Evolutionary conservation across 2,329 filamentous ascomycete genomes (phyloP).

Genomic region (Aspergillus sp.): DNA sequence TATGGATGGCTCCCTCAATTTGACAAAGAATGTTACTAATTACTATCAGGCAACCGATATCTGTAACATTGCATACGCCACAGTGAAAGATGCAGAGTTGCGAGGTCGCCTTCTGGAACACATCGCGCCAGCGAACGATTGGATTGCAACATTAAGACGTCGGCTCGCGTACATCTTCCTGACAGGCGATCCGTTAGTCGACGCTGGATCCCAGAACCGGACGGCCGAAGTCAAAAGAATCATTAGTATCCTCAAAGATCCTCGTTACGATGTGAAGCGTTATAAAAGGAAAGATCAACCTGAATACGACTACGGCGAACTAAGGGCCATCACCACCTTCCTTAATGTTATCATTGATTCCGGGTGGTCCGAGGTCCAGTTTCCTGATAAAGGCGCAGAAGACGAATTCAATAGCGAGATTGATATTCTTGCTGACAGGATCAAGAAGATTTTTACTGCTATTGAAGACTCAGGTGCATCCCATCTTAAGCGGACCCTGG

Average conservation of each 20-base stretch:
- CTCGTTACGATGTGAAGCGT: slow-evolving; percentile 33
- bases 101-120: slow-evolving; percentile 43
- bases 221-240: slow-evolving; percentile 34
- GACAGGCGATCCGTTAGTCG: slow-evolving; percentile 24
- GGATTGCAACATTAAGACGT: slow-evolving; percentile 41
- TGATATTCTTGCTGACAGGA: slow-evolving; percentile 62
- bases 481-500: slow-evolving; percentile 70
- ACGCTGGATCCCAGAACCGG: slow-evolving; percentile 26
- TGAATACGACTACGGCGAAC: slow-evolving; percentile 62
- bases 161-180: slow-evolving; percentile 41
- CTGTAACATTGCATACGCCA: slow-evolving; percentile 28
- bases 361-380: slow-evolving; percentile 44
- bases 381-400: slow-evolving; percentile 37
- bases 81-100: slow-evolving; percentile 38
- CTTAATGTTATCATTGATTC: slow-evolving; percentile 75
- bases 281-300: slow-evolving; percentile 22
- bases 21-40: slow-evolving; percentile 11
- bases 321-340: slow-evolving; percentile 65
- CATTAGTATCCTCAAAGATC: slow-evolving; percentile 27
- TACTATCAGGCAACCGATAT: slow-evolving; percentile 29
- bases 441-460: slow-evolving; percentile 58
- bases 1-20: slow-evolving; percentile 10
- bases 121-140: slow-evolving; percentile 37
- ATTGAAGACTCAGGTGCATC: slow-evolving; percentile 76
- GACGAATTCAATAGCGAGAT: slow-evolving; percentile 67